Conservation (phyloP, 371 early-diverging fungal genomes). For the Mortierella sp. region DNA sequence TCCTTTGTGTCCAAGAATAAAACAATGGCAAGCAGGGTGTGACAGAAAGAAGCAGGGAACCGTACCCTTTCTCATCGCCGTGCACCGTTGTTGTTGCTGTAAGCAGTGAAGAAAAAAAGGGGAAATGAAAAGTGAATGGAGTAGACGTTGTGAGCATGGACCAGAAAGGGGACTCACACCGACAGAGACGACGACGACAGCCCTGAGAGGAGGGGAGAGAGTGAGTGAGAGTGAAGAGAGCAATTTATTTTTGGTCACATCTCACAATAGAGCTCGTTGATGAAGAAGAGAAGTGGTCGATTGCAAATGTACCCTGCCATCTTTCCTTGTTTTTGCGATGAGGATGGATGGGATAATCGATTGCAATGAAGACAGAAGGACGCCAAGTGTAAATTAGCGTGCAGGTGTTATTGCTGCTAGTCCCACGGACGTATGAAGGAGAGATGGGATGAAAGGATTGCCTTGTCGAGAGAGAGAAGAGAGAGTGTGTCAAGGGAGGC, state of each 20-base stretch:
- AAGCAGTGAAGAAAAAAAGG: not conserved
- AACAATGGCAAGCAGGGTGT: not conserved
- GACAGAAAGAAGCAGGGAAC: not conserved
- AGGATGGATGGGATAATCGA: not conserved
- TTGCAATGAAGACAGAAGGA: not conserved
- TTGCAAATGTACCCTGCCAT: not conserved
- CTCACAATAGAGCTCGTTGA: not conserved
- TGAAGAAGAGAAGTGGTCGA: not conserved
- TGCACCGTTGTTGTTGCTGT: not conserved
- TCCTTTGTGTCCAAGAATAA: constrained; percentile 1
- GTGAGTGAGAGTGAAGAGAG: not conserved
- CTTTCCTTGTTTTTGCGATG: not conserved
- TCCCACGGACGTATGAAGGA: not conserved
- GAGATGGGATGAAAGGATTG: no score
- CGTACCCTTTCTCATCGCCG: not conserved
- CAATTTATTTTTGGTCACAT: not conserved
- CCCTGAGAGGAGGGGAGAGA: not conserved
- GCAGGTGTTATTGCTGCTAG: not conserved
- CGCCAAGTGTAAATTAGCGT: not conserved
- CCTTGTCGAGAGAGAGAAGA: no score
- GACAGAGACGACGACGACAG: not conserved
- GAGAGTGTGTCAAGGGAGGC: no score
- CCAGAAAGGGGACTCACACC: not conserved
- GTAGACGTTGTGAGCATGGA: constrained; percentile 12
- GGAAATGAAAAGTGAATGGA: constrained; percentile 7